Percentiles rank a stretch among this genome's conserved stretches.
phyloP scores from a whole-genome alignment of 768 basidiomycete genomes.

The Amanita rubescens region DNA sequence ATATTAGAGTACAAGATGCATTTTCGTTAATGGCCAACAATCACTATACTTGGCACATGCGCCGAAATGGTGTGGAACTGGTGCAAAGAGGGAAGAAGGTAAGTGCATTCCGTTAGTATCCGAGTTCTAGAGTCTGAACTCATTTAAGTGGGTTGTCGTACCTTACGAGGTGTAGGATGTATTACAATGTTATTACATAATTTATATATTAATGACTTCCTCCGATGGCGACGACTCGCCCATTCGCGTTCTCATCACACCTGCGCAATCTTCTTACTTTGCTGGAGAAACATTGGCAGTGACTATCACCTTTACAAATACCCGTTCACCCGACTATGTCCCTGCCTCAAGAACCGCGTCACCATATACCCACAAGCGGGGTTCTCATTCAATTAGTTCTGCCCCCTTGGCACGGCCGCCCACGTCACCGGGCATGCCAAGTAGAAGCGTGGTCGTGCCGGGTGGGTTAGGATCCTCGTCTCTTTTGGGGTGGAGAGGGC shows the following conservation, averaged over 20 bases:
- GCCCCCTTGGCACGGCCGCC: constrained; percentile 77
- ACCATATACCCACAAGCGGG: constrained; percentile 51
- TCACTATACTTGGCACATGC: constrained; percentile 20
- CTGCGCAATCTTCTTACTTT: constrained; percentile 85
- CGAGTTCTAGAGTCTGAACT: background rate
- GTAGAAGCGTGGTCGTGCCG: background rate
- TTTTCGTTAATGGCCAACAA: constrained; percentile 19
- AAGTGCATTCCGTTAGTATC: background rate
- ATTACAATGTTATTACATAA: too few relatives aligned
- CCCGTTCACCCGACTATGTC: constrained; percentile 15
- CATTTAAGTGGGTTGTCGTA: background rate
- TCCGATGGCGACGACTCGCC: too few relatives aligned
- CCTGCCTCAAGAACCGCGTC: constrained; percentile 8
- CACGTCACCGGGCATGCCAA: constrained; percentile 65
- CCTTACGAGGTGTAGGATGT: background rate
- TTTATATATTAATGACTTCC: too few relatives aligned
- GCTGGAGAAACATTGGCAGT: constrained; percentile 86
- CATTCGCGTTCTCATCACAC: constrained; percentile 65
- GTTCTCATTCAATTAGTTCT: constrained; percentile 76
- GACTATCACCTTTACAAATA: constrained; percentile 57
- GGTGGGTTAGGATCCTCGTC: background rate
- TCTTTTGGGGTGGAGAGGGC: background rate
- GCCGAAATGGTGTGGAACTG: background rate
- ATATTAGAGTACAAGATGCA: constrained; percentile 19
- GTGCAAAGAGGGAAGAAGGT: background rate